Conservation (phyloP, 2,329 filamentous ascomycete species). For the Exophiala phaeomuriformis region DNA sequence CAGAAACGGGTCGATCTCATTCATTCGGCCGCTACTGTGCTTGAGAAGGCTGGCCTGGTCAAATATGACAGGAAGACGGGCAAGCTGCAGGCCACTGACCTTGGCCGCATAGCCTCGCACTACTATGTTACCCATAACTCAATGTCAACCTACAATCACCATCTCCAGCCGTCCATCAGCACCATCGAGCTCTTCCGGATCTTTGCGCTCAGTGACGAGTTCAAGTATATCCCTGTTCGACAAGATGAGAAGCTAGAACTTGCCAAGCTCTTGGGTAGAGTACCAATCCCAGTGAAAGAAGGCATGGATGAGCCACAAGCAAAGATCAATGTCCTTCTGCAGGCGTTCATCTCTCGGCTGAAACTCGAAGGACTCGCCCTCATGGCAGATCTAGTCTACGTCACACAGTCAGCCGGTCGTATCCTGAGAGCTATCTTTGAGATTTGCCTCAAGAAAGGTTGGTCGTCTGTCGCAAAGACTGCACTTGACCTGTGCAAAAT, state of each 20-base stretch:
- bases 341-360: constrained; percentile 91
- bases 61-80: constrained; percentile 95
- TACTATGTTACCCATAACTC: constrained; percentile 97
- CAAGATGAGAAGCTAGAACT: constrained; percentile 97
- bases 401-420: constrained; percentile 94
- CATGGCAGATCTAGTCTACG: constrained; percentile 98
- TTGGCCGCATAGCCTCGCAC: constrained; percentile 91
- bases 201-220: constrained; percentile 92
- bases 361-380: constrained; percentile 88
- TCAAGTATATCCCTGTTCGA: constrained; percentile 96
- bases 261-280: constrained; percentile 78
- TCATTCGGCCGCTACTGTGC: constrained; percentile 79
- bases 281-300: constrained; percentile 95
- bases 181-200: constrained; percentile 95
- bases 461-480: constrained; percentile 85
- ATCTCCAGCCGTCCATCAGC: constrained; percentile 86
- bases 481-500: constrained; percentile 95
- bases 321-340: constrained; percentile 95
- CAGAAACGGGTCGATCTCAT: constrained; percentile 97
- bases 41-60: constrained; percentile 80
- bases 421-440: constrained; percentile 94
- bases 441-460: constrained; percentile 94
- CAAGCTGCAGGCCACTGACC: constrained; percentile 79
- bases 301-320: constrained; percentile 93
- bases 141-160: constrained; percentile 94